Conservation (phyloP, 2,329 filamentous ascomycete genomes). For the Stagonosporopsis chrysanthemi region DNA sequence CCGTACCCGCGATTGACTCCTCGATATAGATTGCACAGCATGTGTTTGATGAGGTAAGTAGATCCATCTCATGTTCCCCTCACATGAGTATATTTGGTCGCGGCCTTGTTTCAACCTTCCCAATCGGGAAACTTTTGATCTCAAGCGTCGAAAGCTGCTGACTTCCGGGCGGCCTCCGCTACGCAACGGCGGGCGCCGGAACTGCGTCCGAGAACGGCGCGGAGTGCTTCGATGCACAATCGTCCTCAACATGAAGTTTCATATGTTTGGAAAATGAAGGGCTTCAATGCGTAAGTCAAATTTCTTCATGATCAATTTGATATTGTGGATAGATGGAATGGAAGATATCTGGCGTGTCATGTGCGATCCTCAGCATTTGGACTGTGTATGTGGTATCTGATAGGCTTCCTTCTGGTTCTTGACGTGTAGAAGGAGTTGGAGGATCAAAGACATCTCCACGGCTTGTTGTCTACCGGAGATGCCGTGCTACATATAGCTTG, state of each 20-base stretch:
- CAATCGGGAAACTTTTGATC: not conserved
- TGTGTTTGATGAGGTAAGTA: not conserved
- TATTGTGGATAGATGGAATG: no score
- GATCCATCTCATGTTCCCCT: not conserved
- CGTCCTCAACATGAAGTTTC: not conserved
- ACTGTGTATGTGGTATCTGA: no score
- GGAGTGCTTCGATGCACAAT: not conserved
- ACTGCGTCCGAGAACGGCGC: not conserved
- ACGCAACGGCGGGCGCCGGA: not conserved
- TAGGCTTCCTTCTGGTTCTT: not conserved
- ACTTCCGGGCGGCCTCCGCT: slow-evolving; percentile 15
- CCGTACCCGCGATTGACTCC: no score
- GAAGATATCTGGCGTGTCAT: no score
- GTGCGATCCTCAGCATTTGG: no score
- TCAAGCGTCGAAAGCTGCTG: not conserved
- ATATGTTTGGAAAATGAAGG: not conserved
- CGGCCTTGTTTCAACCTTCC: slow-evolving; percentile 2
- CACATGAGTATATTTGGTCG: not conserved
- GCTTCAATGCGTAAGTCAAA: no score
- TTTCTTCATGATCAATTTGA: no score
- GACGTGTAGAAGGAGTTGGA: not conserved
- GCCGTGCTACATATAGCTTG: no score
- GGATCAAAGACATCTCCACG: no score
- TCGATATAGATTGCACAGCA: not conserved
- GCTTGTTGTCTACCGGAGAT: no score